Conservation (phyloP, 768 basidiomycete species). For the Suillus alpinus region DNA sequence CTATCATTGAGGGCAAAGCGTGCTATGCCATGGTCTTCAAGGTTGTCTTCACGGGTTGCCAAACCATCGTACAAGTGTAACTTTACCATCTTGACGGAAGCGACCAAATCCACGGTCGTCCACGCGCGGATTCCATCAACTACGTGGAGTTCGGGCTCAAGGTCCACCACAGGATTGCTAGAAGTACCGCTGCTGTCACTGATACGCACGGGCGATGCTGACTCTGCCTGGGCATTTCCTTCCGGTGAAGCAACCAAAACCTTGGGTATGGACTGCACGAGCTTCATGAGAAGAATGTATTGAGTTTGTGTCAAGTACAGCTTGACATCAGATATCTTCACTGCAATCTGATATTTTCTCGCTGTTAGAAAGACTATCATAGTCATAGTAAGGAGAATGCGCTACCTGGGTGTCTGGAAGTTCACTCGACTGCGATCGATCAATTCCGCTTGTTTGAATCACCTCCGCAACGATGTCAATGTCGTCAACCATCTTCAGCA, state of each 20-base stretch:
- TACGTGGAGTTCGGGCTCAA: conserved; percentile 57
- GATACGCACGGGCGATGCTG: conserved; percentile 18
- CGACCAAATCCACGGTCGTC: conserved; percentile 70
- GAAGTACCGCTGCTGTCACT: conserved; percentile 2
- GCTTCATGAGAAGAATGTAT: conserved; percentile 65
- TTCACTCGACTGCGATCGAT: conserved; percentile 48
- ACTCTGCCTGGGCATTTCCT: conserved; percentile 30
- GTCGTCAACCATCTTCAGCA: conserved; percentile 88
- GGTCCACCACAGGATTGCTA: conserved; percentile 13
- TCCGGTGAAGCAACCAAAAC: conserved; percentile 54
- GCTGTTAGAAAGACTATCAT: conserved; percentile 7
- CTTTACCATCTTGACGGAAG: conserved; percentile 68
- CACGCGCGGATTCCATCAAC: conserved; percentile 37
- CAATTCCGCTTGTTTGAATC: conserved; percentile 55
- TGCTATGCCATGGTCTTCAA: conserved; percentile 80
- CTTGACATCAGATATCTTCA: conserved; percentile 81
- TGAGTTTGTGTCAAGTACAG: conserved; percentile 82
- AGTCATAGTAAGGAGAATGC: neutral
- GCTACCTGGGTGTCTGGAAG: conserved; percentile 76
- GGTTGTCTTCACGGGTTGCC: conserved; percentile 52
- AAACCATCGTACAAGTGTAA: conserved; percentile 80
- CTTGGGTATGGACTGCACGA: conserved; percentile 68
- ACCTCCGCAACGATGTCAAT: conserved; percentile 73
- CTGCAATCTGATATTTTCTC: conserved; percentile 46
- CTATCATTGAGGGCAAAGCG: conserved; percentile 82